Base-by-base conservation (phyloP, 495 filamentous ascomycete genomes). In the Tuber borchii region DNA sequence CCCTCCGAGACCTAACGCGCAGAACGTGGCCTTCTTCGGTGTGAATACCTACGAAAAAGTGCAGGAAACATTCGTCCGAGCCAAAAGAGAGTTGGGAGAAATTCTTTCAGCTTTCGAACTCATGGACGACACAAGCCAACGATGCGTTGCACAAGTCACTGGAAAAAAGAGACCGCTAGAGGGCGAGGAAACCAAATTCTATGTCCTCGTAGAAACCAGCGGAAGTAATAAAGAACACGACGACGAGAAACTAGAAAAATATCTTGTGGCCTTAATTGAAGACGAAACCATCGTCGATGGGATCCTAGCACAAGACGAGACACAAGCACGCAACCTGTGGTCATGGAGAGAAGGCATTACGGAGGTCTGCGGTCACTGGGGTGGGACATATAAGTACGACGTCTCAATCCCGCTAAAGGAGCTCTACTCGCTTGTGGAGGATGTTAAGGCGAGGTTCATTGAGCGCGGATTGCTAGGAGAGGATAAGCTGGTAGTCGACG, bases 381-480 rank as follows among this genome's bases (percentile, higher is more conserved):
- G 95, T 43, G 95, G 95, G 14, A 93, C 94, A 40, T 99, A 98
- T 88, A 98, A 98, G 85, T 99, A 99, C 84, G 95, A 99, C 82
- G 87, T 99, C 9, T 98, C 95, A 22, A 96, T 99, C 72, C 95
- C 95, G 9, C 85, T 99, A 14, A 83, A 88, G n/a, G 90, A 96
- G 76, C 87, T 99, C 80, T 99, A 98, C 84, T 85, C 88, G 77
- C 87, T 99, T 31, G 96, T 99, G 12, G 92, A 94, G 74, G 95
- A 97, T 78, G 90, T 90, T 48, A 87, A 89, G 75, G 89, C 88
- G 71, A 89, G 91, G 17, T 86, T 98, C 42, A 88, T 87, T 4
- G 86, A 89, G 42, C 89, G 89, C 31, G 94, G 93, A 1, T 87
- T 98, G 9, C 87, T 97, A 22, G 91, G 93, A 45, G 91, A 93